Evolutionary conservation across 345 rosid genomes (phyloP).

Genomic region (Psidium friedrichsthalianum): DNA sequence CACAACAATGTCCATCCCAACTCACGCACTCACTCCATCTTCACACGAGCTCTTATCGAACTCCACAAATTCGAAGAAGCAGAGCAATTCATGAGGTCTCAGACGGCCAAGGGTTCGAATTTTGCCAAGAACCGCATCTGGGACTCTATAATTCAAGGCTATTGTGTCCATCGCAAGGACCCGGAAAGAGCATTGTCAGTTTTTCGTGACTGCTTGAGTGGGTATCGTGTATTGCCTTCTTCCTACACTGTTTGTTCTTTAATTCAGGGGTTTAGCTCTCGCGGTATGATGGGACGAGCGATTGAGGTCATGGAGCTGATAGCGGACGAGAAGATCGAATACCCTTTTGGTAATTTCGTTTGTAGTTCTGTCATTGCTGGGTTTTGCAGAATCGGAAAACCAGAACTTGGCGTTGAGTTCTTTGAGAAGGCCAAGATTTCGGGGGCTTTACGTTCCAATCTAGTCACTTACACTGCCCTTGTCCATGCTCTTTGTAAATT

Average conservation of each 20-base stretch:
- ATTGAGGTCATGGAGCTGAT: constrained; percentile 58
- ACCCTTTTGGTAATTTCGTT: constrained; percentile 62
- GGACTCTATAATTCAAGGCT: constrained; percentile 50
- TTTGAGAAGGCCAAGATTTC: constrained; percentile 33
- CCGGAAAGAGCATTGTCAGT: constrained; percentile 35
- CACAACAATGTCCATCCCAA: constrained; percentile 17
- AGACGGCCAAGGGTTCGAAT: constrained; percentile 16
- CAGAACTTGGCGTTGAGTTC: constrained; percentile 51
- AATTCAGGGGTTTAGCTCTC: constrained; percentile 36
- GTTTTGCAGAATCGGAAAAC: constrained; percentile 55
- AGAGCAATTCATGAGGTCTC: constrained; percentile 34
- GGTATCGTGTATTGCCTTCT: constrained; percentile 47
- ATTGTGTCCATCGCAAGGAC: constrained; percentile 24
- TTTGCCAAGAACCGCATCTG: constrained; percentile 18
- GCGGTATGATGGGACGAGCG: constrained; percentile 44
- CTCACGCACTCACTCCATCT: constrained; percentile 29
- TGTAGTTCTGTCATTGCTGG: constrained; percentile 61
- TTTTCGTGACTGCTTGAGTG: constrained; percentile 33
- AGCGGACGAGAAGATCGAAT: constrained; percentile 26
- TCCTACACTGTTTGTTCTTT: constrained; percentile 42
- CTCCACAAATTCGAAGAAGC: constrained; percentile 50
- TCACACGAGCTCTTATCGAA: constrained; percentile 40
- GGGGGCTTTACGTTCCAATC: constrained; percentile 47
- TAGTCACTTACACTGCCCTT: constrained; percentile 52
- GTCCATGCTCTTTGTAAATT: constrained; percentile 46